phyloP scores from a whole-genome alignment of 257 asterid genomes.

The Capsicum chinense region DNA sequence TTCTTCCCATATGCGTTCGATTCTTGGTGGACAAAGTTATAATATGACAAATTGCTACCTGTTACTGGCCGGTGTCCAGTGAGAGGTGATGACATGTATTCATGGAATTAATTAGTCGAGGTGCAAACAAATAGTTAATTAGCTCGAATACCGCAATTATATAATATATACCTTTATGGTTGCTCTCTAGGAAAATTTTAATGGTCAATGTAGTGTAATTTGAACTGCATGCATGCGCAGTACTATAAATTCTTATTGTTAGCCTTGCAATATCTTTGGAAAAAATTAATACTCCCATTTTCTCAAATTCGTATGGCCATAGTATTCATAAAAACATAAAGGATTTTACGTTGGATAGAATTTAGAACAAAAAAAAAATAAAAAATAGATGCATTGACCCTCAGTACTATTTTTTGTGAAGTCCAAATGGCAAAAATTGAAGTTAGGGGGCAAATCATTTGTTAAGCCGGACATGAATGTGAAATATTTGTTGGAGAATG shows the following conservation, averaged over 20 bases:
- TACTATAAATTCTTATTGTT: not conserved
- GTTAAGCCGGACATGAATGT: not conserved
- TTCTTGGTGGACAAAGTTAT: not conserved
- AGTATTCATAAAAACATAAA: too few relatives aligned
- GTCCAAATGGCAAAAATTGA: not conserved
- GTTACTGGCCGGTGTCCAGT: accelerated
- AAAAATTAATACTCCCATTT: not conserved
- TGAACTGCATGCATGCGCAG: not conserved
- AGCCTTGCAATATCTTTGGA: not conserved
- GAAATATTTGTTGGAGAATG: not conserved
- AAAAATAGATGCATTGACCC: too few relatives aligned
- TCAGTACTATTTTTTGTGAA: not conserved
- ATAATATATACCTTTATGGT: too few relatives aligned
- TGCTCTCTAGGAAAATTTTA: too few relatives aligned
- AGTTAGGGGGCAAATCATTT: not conserved
- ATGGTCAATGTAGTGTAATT: not conserved
- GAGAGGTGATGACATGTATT: not conserved
- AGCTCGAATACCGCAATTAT: too few relatives aligned
- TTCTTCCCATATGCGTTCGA: not conserved
- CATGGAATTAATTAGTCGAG: not conserved
- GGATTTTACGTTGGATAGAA: too few relatives aligned
- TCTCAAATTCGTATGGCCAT: not conserved
- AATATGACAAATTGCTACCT: not conserved
- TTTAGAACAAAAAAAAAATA: too few relatives aligned
- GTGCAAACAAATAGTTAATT: not conserved